A percentile compares a stretch with the other conserved stretches of the same genome.
phyloP scores from a whole-genome alignment of 305 asterid species.

The Vinca major region DNA sequence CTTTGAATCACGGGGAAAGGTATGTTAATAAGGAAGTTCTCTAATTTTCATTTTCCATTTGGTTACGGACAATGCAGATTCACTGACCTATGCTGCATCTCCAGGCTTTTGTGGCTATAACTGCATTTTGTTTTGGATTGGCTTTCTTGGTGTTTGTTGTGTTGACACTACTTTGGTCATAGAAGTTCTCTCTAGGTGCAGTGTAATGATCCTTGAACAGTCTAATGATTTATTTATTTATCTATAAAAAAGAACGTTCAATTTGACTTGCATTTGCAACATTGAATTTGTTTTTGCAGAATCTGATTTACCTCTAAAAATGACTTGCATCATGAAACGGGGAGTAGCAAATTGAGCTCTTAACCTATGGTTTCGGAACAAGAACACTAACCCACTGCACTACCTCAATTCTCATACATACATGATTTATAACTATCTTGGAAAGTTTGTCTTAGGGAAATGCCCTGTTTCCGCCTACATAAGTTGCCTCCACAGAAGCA shows the following conservation, averaged over 20 bases:
- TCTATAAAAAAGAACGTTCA: no score
- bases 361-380: no score
- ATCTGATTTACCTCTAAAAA: no score
- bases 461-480: constrained; percentile 63
- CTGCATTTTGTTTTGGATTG: constrained; percentile 66
- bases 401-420: not conserved
- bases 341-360: no score
- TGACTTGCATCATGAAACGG: no score
- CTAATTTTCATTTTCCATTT: constrained; percentile 2
- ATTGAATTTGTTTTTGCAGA: no score
- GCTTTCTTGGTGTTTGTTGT: constrained; percentile 55
- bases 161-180: constrained; percentile 67
- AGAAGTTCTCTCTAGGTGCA: constrained; percentile 1
- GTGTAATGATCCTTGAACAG: no score
- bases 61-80: not conserved
- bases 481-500: constrained; percentile 63
- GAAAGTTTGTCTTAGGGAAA: constrained; percentile 28
- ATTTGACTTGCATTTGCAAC: no score
- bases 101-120: constrained; percentile 58
- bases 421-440: not conserved
- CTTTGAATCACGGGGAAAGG: constrained; percentile 70
- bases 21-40: constrained; percentile 19
- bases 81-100: constrained; percentile 3
- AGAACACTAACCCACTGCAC: not conserved
- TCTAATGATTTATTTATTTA: no score